Evolutionary conservation across 768 basidiomycete genomes (phyloP).

Genomic region (Panus rudis): DNA sequence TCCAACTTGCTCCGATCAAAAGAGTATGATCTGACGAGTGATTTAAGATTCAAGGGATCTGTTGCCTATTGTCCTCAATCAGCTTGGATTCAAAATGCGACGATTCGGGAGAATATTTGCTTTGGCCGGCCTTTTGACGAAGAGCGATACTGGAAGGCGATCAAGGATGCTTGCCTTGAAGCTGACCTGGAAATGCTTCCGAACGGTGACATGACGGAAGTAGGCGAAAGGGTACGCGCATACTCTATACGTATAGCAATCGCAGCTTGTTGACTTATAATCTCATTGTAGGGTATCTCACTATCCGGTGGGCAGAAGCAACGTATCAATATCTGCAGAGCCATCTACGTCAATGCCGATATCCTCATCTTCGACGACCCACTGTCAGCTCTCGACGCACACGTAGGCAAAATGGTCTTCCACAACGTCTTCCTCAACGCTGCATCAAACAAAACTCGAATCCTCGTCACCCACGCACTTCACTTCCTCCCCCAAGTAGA

Average conservation of each 20-base stretch:
- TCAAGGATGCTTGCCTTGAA: constrained; percentile 72
- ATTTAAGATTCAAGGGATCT: constrained; percentile 53
- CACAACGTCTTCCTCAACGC: constrained; percentile 70
- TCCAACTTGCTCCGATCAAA: background rate
- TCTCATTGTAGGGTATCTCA: constrained; percentile 57
- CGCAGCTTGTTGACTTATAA: constrained; percentile 1
- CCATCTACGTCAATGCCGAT: constrained; percentile 80
- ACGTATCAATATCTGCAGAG: constrained; percentile 78
- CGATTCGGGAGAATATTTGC: constrained; percentile 82
- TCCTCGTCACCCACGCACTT: constrained; percentile 88
- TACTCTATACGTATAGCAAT: too few species aligned
- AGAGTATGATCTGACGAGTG: background rate
- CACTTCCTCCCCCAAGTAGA: constrained; percentile 87
- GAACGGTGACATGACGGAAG: constrained; percentile 76
- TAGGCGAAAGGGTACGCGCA: constrained; percentile 55
- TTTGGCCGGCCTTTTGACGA: constrained; percentile 83
- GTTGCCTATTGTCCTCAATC: constrained; percentile 82
- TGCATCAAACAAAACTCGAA: constrained; percentile 62
- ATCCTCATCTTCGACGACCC: constrained; percentile 90
- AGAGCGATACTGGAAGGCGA: constrained; percentile 73
- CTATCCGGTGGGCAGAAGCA: constrained; percentile 81
- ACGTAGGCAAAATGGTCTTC: constrained; percentile 85
- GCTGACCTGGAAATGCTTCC: constrained; percentile 73
- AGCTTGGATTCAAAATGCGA: constrained; percentile 88
- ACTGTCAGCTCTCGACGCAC: constrained; percentile 86